These are phyloP conservation scores for Ogataea ganodermae DNA, from an alignment of 805 yeast species.

Conservation along the genomic window DNA sequence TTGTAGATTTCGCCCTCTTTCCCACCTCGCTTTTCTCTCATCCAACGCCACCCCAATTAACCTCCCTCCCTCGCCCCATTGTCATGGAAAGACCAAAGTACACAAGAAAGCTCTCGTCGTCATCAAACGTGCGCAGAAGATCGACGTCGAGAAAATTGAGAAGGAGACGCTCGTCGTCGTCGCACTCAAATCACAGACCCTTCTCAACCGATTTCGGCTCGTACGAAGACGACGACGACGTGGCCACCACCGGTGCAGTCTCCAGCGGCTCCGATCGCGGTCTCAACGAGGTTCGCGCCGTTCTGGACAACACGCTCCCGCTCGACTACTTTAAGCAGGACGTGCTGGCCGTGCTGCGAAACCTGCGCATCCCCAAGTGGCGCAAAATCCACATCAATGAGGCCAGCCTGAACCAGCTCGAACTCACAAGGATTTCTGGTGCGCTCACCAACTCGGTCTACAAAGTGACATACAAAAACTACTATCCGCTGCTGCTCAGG, in stretches of 20 bases:
- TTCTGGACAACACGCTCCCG: conserved; percentile 77
- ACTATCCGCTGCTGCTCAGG: conserved; percentile 69
- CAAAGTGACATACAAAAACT: conserved; percentile 48
- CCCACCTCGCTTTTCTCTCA: neutral
- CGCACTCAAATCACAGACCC: conserved; percentile 24
- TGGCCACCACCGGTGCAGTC: neutral
- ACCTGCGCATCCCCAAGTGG: conserved; percentile 79
- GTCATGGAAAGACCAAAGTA: conserved; percentile 29
- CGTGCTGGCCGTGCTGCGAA: conserved; percentile 61
- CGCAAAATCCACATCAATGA: conserved; percentile 46
- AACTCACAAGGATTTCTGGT: conserved; percentile 74
- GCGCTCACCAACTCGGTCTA: conserved; percentile 93
- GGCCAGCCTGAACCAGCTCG: conserved; percentile 44
- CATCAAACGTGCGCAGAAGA: conserved; percentile 22
- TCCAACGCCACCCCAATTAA: no score
- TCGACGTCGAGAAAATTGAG: conserved; percentile 26
- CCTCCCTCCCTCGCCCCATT: neutral
- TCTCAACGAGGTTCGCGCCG: conserved; percentile 46
- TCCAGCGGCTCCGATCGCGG: conserved; percentile 14
- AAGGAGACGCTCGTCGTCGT: conserved; percentile 29
- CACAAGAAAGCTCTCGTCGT: conserved; percentile 24
- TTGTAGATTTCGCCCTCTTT: neutral
- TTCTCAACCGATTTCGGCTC: conserved; percentile 17
- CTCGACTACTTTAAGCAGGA: conserved; percentile 84
- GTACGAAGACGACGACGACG: conserved; percentile 9